Percentiles rank a stretch among this genome's conserved stretches.
Conservation (phyloP, 2,329 filamentous ascomycete genomes). For the Pestalotiopsis sp. region DNA sequence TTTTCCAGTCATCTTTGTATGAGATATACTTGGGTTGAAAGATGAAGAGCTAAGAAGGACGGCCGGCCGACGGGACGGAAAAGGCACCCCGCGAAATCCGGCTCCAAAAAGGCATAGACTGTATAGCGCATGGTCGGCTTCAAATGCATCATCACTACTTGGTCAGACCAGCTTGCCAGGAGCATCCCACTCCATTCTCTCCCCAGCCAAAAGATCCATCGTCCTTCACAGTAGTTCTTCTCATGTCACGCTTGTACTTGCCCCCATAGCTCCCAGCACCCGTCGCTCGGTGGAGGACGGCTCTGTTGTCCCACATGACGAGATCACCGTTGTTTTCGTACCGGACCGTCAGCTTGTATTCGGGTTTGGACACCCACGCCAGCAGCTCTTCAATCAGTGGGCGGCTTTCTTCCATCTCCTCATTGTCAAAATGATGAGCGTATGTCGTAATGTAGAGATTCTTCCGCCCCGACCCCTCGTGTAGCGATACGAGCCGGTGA, state of each 20-base stretch:
- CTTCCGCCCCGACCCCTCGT: conserved; percentile 53
- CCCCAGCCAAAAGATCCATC: conserved; percentile 41
- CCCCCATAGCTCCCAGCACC: conserved; percentile 49
- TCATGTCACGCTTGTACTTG: conserved; percentile 53
- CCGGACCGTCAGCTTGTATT: conserved; percentile 47
- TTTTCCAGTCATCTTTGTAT: background rate
- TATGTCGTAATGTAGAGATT: conserved; percentile 59
- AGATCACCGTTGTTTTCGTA: conserved; percentile 55
- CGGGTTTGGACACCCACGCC: conserved; percentile 47
- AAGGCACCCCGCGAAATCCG: background rate
- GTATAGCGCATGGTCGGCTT: background rate
- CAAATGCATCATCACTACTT: background rate
- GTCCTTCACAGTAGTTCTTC: conserved; percentile 59
- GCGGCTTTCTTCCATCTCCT: conserved; percentile 19
- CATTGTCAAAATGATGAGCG: conserved; percentile 52
- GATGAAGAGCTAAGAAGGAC: background rate
- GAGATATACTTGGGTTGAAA: background rate
- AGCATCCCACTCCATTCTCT: conserved; percentile 27
- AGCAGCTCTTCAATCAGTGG: conserved; percentile 36
- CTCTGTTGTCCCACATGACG: conserved; percentile 63
- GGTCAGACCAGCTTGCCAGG: conserved; percentile 12
- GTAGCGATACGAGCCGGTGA: conserved; percentile 53
- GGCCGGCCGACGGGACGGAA: background rate
- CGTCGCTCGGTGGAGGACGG: conserved; percentile 56
- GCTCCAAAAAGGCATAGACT: background rate